Base-by-base conservation (phyloP, 768 basidiomycete genomes). In the Collybia sp. region DNA sequence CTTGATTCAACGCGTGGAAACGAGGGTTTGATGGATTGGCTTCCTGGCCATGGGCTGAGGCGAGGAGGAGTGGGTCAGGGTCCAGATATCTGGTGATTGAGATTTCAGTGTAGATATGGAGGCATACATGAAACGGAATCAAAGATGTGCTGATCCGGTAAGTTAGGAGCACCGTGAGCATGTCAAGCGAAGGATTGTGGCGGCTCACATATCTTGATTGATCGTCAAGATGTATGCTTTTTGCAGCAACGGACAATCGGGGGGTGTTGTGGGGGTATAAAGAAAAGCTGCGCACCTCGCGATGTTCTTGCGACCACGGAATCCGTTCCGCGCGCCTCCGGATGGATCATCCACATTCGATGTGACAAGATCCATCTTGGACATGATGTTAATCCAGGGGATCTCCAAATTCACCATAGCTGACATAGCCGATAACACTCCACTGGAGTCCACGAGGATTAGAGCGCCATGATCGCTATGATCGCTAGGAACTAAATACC, bases 321-420 rank as follows among this genome's bases (percentile, higher is more conserved):
- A 65, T 12, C 88, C 90, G 60, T 90, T 93, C 48, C 89, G 69
- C 13, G 76, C 74, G 18, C 79, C 77, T 49, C 76, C 71, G 9
- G 76, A 67, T 37, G 76, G 71, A 55, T 83, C 83, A 35, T 87
- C 82, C 4, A 72, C 49, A 54, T 78, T 82, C 1, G 71, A 63
- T 0, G 80, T 90, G 39, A 98, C 88, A 38, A 99, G 78, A 64
- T 99, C 96, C 96, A 99, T 98, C 67, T 99, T 99, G 37, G 92
- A 95, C 89, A 99, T 93, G 62, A 98, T 69, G 57, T 98, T 98
- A 50, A 99, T 85, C 87, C 93, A 94, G 1, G 94, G 93, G 31
- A 96, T 83, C 59, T 97, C 96, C 34, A 99, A 78, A 56, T 93
- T 93, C 31, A 98, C 89, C 96, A 99, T 99, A 20, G 95, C 93